Base-by-base conservation (phyloP, 2,329 filamentous ascomycete genomes). In the Cercospora brassicicola region DNA sequence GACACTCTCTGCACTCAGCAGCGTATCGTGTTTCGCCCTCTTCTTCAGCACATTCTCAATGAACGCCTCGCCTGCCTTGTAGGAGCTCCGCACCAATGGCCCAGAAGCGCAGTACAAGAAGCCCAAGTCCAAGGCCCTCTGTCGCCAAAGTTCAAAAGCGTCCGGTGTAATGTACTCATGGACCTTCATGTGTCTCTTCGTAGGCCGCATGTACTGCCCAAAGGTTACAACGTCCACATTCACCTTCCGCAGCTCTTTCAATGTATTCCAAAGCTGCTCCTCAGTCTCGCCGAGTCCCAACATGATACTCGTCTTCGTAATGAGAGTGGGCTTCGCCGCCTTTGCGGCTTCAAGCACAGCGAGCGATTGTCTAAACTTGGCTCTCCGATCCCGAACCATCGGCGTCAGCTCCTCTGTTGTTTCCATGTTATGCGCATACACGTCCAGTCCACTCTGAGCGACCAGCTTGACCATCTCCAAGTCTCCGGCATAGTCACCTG, bases 281-380 rank as follows among this genome's bases (percentile, higher is more conserved):
- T 98, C 94, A 28, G 90, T 93, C 85, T 99, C 95, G 11, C 95
- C 95, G 4, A 99, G 82, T 3, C 95, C 95, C 26, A 99, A 86
- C 95, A 99, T 99, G 71, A 99, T 88, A 74, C 93, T 97, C 0
- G 95, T 98, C 86, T 99, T 99, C n/a, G 95, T 99, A 75, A 99
- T 96, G 68, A 98, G 86, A 2, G 87, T 87, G 1, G 90, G 87
- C 67, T 87, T 88, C 1, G 91, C 88, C 68, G 88, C 86, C 85
- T 99, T 98, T 31, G 91, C 95, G 42, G 91, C 89, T 66, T 89
- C 85, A 68, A 99, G 82, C 7, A 99, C 94, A 33, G 84, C 84
- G 69, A 98, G 80, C 70, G 91, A 95, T 83, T 96, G 93, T 73
- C 91, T 84, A 83, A 97, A 99, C 5, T 89, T 96, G 0, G 95